These are phyloP conservation scores for Trametes hirsuta DNA, from an alignment of 1,284 basidiomycete species.

Conservation along the genomic window DNA sequence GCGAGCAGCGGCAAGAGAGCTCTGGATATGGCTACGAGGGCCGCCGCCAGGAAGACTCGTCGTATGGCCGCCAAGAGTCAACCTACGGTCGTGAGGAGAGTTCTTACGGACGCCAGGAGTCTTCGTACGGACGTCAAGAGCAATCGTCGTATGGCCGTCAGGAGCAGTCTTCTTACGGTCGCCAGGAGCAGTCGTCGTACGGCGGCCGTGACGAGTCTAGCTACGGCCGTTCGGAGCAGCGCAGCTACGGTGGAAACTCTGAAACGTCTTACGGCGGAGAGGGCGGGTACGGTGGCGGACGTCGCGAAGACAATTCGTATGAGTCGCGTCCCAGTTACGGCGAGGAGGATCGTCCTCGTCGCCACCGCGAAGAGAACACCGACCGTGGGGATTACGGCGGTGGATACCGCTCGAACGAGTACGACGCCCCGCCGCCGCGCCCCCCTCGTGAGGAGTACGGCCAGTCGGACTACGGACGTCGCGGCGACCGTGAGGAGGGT, in stretches of 20 bases:
- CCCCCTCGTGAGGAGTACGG: conserved; percentile 5
- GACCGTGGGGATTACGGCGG: conserved; percentile 17
- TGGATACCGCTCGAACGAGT: conserved; percentile 13
- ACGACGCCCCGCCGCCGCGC: not conserved
- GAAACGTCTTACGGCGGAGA: conserved; percentile 7
- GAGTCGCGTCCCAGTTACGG: conserved; percentile 14
- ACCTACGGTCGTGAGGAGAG: conserved; percentile 10
- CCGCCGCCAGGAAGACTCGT: conserved; percentile 13
- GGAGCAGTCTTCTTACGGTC: conserved; percentile 2
- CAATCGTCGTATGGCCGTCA: not conserved
- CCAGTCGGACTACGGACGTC: not conserved
- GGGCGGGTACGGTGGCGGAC: not conserved
- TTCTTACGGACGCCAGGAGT: not conserved
- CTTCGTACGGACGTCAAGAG: not conserved
- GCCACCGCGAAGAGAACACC: conserved; percentile 8
- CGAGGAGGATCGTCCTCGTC: conserved; percentile 13
- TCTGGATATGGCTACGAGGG: conserved; percentile 9
- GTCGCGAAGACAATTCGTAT: conserved; percentile 10
- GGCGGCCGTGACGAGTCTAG: not conserved
- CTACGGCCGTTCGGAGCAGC: not conserved
- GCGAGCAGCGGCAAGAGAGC: conserved; percentile 10
- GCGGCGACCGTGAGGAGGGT: conserved; percentile 17
- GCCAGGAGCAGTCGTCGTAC: conserved; percentile 3
- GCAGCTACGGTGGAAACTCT: conserved; percentile 1
- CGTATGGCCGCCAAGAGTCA: conserved; percentile 13